Evolutionary conservation across 2,329 filamentous ascomycete genomes (phyloP).

Genomic region (Leptographium procerum): DNA sequence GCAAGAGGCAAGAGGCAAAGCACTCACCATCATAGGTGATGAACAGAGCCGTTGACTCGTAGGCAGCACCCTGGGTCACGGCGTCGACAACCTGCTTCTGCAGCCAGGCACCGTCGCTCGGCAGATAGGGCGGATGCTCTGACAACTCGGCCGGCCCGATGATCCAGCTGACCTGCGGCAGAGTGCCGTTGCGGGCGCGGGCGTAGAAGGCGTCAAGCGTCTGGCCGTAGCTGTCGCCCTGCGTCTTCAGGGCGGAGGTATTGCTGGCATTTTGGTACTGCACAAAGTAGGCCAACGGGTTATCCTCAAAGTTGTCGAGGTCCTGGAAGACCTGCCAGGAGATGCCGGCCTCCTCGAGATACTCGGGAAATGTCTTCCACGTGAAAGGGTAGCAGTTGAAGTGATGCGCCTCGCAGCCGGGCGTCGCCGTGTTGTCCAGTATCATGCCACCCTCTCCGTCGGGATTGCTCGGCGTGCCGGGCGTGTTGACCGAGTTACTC

Average conservation of each 20-base stretch:
- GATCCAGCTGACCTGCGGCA: conserved; percentile 34
- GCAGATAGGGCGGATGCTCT: conserved; percentile 41
- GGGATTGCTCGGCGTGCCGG: conserved; percentile 30
- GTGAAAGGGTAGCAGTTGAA: conserved; percentile 34
- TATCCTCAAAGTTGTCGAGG: conserved; percentile 34
- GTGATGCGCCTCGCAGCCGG: conserved; percentile 25
- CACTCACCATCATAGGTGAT: conserved; percentile 22
- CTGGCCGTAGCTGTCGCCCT: conserved; percentile 24
- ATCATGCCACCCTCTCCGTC: conserved; percentile 30
- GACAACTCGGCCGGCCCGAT: conserved; percentile 37
- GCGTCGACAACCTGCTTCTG: conserved; percentile 40
- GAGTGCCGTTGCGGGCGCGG: conserved; percentile 30
- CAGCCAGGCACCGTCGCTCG: conserved; percentile 42
- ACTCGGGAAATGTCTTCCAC: conserved; percentile 33
- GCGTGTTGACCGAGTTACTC: conserved; percentile 38
- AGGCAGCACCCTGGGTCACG: conserved; percentile 35
- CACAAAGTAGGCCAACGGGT: conserved; percentile 33
- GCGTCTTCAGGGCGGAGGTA: conserved; percentile 23
- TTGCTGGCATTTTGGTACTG: conserved; percentile 30
- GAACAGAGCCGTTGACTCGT: conserved; percentile 34
- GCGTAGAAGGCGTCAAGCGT: conserved; percentile 19
- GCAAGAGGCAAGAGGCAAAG: not conserved
- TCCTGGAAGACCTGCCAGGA: conserved; percentile 35
- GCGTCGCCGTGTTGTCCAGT: conserved; percentile 35
- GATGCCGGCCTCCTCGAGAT: conserved; percentile 28